A percentile compares a stretch with the other conserved stretches of the same genome.
Conservation (phyloP, 306 rosid genomes). For the Quercus variabilis region DNA sequence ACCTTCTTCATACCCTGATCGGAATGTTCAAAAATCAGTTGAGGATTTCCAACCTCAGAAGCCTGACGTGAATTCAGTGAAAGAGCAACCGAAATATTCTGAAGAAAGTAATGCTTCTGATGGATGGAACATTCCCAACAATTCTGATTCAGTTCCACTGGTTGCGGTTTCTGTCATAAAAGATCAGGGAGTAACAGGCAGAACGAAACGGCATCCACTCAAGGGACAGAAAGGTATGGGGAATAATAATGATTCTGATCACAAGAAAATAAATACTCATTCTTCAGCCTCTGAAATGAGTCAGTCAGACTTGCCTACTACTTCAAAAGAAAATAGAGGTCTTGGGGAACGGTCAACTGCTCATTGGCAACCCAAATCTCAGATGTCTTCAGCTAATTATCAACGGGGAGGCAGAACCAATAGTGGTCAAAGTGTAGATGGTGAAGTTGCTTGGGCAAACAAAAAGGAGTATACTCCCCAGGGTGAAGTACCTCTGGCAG, state of each 20-base stretch:
- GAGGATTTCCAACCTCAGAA: constrained; percentile 40
- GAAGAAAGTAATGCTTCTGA: constrained; percentile 49
- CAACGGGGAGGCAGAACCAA: constrained; percentile 37
- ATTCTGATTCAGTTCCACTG: constrained; percentile 35
- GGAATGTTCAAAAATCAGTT: constrained; percentile 33
- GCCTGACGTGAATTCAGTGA: constrained; percentile 32
- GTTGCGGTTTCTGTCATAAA: constrained; percentile 34
- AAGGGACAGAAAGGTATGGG: constrained; percentile 59
- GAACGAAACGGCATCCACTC: constrained; percentile 51
- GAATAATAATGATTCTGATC: constrained; percentile 51
- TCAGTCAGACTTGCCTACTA: constrained; percentile 41
- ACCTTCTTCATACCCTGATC: constrained; percentile 33
- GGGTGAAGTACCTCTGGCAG: constrained; percentile 30
- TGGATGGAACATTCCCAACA: constrained; percentile 39
- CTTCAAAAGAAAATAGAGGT: constrained; percentile 59
- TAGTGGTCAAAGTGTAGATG: constrained; percentile 40
- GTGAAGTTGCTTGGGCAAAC: constrained; percentile 30
- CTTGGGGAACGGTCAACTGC: constrained; percentile 49
- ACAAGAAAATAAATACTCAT: constrained; percentile 33
- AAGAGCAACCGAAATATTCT: constrained; percentile 41
- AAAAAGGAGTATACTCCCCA: constrained; percentile 30
- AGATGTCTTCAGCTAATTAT: constrained; percentile 36
- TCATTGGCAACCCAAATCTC: constrained; percentile 91
- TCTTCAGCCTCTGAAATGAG: constrained; percentile 35
- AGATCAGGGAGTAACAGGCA: constrained; percentile 51